These are phyloP conservation scores for Backusella luteola DNA, from an alignment of 192 early-diverging fungal genomes.

Conservation along the genomic window DNA sequence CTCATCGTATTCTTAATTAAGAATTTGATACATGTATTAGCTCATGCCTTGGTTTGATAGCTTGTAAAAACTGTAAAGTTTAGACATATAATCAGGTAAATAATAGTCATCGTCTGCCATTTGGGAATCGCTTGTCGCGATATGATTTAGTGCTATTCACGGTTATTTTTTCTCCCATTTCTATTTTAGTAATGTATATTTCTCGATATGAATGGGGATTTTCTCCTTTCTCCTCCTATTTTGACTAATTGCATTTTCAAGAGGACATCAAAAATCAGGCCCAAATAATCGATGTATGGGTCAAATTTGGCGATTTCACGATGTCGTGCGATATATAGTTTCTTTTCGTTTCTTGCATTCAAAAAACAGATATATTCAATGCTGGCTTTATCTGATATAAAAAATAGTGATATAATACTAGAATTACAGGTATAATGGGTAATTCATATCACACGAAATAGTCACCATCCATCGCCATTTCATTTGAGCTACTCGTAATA, in stretches of 20 bases:
- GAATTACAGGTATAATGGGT: neutral
- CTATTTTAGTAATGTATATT: neutral
- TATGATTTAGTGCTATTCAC: neutral
- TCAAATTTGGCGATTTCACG: neutral
- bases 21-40: slow-evolving; percentile 27
- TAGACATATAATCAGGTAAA: neutral
- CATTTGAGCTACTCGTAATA: neutral
- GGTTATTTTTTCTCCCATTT: neutral
- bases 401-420: neutral
- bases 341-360: neutral
- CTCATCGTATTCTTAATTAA: slow-evolving; percentile 54
- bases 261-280: neutral
- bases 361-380: neutral
- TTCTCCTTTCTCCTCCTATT: neutral
- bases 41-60: neutral
- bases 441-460: neutral
- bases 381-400: neutral
- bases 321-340: neutral
- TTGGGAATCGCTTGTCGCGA: neutral
- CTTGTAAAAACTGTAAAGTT: neutral
- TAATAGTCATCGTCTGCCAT: neutral
- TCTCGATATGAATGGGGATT: neutral
- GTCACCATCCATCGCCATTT: neutral
- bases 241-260: neutral
- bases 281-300: neutral